phyloP scores from a whole-genome alignment of 441 rosid species.

The Croton setiger region DNA sequence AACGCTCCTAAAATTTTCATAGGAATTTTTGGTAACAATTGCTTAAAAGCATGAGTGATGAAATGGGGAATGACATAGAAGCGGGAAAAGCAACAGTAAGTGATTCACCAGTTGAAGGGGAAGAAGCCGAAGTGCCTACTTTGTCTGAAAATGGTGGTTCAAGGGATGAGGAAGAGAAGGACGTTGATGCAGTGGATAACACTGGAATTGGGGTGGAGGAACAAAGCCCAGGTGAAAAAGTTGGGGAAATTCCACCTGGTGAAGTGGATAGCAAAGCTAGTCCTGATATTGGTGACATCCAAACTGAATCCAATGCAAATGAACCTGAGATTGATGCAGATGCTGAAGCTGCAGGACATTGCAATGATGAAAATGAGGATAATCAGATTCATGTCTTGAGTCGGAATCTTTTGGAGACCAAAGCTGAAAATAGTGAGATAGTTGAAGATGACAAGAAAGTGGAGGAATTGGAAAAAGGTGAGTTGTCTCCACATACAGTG shows the following conservation, averaged over 20 bases:
- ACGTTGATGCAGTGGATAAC: neutral
- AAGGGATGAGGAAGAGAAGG: neutral
- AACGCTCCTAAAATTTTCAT: neutral
- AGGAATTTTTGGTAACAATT: neutral
- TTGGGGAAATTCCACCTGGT: neutral
- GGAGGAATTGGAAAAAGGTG: slow-evolving; percentile 14
- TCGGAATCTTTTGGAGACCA: neutral
- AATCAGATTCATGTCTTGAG: neutral
- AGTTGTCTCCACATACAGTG: slow-evolving; percentile 18
- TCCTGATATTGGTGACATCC: neutral
- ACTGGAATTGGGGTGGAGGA: neutral
- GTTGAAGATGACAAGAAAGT: slow-evolving; percentile 22
- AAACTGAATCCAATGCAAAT: slow-evolving; percentile 2
- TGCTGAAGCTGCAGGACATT: neutral
- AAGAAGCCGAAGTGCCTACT: neutral
- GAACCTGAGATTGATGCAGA: slow-evolving; percentile 4
- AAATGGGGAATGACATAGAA: slow-evolving; percentile 17
- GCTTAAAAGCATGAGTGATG: neutral
- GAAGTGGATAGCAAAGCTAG: neutral
- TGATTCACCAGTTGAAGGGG: slow-evolving; percentile 3
- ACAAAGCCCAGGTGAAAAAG: neutral
- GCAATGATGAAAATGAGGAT: slow-evolving; percentile 6
- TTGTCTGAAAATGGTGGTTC: neutral
- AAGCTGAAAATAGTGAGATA: neutral
- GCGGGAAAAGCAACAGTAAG: slow-evolving; percentile 12